phyloP scores from a whole-genome alignment of 2,329 filamentous ascomycete species.

The Achaetomium macrosporum region DNA sequence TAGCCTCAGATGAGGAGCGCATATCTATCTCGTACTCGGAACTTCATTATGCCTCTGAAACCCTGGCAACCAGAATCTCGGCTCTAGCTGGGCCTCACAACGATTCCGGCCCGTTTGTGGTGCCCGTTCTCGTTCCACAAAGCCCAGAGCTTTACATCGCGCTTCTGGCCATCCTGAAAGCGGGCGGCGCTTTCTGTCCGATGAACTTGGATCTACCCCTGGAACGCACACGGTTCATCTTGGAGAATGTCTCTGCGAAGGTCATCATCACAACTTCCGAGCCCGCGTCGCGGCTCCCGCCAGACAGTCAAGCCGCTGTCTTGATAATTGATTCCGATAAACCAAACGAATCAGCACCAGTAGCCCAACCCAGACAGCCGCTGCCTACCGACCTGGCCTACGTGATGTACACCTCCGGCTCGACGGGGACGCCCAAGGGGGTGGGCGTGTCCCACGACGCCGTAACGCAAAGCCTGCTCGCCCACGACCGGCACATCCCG shows the following conservation, averaged over 20 bases:
- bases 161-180: constrained; percentile 70
- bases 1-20: constrained; percentile 41
- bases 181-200: constrained; percentile 80
- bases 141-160: constrained; percentile 71
- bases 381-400: constrained; percentile 58
- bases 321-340: constrained; percentile 30
- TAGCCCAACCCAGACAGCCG: constrained; percentile 12
- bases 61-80: constrained; percentile 48
- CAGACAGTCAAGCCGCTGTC: constrained; percentile 23
- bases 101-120: constrained; percentile 40
- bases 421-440: constrained; percentile 83
- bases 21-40: constrained; percentile 53
- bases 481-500: constrained; percentile 74
- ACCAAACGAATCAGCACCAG: not conserved
- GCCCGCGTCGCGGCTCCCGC: constrained; percentile 38
- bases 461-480: constrained; percentile 73
- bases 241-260: constrained; percentile 66
- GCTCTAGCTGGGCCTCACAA: constrained; percentile 19
- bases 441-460: constrained; percentile 76
- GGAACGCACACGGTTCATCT: constrained; percentile 73
- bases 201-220: constrained; percentile 70
- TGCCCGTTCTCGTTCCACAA: constrained; percentile 75
- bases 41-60: constrained; percentile 53
- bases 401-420: constrained; percentile 90
- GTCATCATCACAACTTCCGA: constrained; percentile 59